Evolutionary conservation across 495 filamentous ascomycete genomes (phyloP), one percentile per base, ranked within the genome.

Genomic region (Aspergillus bridgeri): DNA sequence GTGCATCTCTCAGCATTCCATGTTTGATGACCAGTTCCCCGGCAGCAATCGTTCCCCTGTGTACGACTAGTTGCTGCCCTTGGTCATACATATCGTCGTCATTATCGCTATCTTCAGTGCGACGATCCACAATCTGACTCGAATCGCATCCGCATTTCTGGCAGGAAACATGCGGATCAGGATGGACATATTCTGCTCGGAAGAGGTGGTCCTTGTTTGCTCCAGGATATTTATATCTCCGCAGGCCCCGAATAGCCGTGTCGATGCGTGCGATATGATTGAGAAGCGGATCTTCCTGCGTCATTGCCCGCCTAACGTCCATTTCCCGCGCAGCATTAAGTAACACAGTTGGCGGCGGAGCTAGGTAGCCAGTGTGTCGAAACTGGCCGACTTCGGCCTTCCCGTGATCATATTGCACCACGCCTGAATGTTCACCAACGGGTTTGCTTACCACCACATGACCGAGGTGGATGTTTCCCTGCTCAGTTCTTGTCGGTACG

Each of bases 371-470:
- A 13, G 47, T 64, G 4, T 57, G 54, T 42, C 57, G 24, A 47
- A 67, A 65, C 15, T 60, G 29, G 51, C 75, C 69, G 3, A 24
- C 44, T 48, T 51, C 45, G 11, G 59, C 57, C 20, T 65, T 65
- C 22, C 63, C 63, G 48, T 59, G 55, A 48, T 72, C 61, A 45
- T 66, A 72, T 48, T 72, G 65, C 1, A 72, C 25, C 5, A 46
- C 65, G 1, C 71, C 67, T 6, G 62, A 60, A 48, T 66, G 58
- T 11, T 33, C 38, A 21, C 56, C 57, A 22, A 21, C 47, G 5
- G 67, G 69, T 46, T 72, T 61, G 57, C 69, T 72, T 6, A 72
- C 69, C 18, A 72, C 69, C 13, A 72, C 63, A 67, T 74, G 61
- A 0, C 71, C 71, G 15, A 72, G 66, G 13, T 61, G 66, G 44